Evolutionary conservation across 192 early-diverging fungal species (phyloP), one percentile per base, ranked within the genome.

Genomic region (Thamnidium elegans): DNA sequence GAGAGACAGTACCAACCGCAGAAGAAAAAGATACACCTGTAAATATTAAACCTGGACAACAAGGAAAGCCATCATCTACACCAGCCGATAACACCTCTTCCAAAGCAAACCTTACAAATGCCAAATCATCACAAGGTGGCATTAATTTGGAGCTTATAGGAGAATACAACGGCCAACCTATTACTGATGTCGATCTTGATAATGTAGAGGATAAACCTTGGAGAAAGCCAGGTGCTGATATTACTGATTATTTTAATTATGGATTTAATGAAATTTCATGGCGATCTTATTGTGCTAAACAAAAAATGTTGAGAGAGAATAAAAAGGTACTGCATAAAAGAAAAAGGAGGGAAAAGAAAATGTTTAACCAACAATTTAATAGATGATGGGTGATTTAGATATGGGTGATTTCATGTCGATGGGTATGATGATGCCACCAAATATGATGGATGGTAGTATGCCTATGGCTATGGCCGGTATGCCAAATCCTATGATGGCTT

Each of bases 161-260:
- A 13, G 65, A 85, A 45, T 84, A 85, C 45, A 89, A 99, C 48
- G 91, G 89, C 4, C 82, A 90, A 55, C 88, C 88, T 53, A 82
- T 98, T 53, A 92, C 81, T 70, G 93, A 95, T 55, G 87, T 94
- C 10, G 95, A 98, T 75, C 67, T 98, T 65, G 97, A 98, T 64
- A 72, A 85, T 31, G 81, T 92, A 8, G 94, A 98, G 43, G 97
- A 99, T 60, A 99, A 99, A 69, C 94, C 95, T 50, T 99, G 97
- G 96, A 77, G 94, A 58, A 91, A 87, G 30, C 92, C 91, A 13
- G 90, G 90, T 51, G 94, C 96, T 3, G 97, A 99, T 67, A 85
- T 97, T 39, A 97, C 96, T 2, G 97, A 99, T 72, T 99, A 97
- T 78, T 99, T 99, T 79, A 99, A 99, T 81, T 99, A 93, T 81